Evolutionary conservation across 1,139 yeast species (phyloP).

Genomic region (Pichia sp.): DNA sequence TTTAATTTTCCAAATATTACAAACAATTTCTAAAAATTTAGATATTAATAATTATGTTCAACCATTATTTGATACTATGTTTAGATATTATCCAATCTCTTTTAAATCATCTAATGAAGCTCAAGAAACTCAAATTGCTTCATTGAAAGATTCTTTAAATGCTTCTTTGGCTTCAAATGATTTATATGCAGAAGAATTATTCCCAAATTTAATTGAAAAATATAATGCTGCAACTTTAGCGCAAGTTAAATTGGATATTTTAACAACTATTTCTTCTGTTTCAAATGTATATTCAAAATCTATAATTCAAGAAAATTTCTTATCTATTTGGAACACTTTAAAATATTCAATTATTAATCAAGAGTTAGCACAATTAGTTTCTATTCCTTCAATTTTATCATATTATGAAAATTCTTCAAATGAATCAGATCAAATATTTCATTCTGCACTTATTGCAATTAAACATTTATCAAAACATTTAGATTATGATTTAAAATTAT

Average conservation of each 20-base stretch:
- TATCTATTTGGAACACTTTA: constrained; percentile 77
- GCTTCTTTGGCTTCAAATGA: constrained; percentile 59
- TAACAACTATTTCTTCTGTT: constrained; percentile 56
- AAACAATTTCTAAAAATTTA: constrained; percentile 41
- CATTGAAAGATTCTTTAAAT: constrained; percentile 56
- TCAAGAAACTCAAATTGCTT: constrained; percentile 69
- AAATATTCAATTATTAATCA: constrained; percentile 83
- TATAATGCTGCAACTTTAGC: constrained; percentile 71
- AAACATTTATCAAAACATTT: background rate
- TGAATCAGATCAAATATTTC: constrained; percentile 13
- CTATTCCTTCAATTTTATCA: constrained; percentile 32
- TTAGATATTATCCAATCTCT: constrained; percentile 95
- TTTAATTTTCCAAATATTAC: constrained; percentile 58
- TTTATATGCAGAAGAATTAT: constrained; percentile 63
- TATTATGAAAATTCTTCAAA: constrained; percentile 25
- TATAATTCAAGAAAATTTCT: constrained; percentile 54
- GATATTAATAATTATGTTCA: constrained; percentile 38
- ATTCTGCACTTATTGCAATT: constrained; percentile 17
- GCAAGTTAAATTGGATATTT: constrained; percentile 67
- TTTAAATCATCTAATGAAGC: constrained; percentile 95
- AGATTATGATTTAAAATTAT: constrained; percentile 21
- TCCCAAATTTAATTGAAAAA: constrained; percentile 77
- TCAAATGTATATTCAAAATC: constrained; percentile 44
- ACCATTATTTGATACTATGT: constrained; percentile 78
- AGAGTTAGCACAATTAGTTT: constrained; percentile 36